phyloP scores from a whole-genome alignment of 257 asterid genomes.

The Anisodus acutangulus region DNA sequence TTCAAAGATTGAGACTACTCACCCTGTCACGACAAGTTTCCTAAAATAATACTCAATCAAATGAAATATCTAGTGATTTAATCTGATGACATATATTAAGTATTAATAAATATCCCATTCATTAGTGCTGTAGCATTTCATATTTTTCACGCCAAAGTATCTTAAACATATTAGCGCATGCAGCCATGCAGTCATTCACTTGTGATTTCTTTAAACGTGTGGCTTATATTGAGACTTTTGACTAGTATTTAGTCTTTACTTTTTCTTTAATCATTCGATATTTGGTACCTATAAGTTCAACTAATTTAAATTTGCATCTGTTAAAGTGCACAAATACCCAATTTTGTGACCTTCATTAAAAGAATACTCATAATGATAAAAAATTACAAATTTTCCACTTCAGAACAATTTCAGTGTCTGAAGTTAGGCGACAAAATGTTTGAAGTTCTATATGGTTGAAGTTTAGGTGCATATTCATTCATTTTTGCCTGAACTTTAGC shows the following conservation, averaged over 20 bases:
- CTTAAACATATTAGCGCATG: constrained; percentile 18
- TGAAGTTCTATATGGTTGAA: background rate
- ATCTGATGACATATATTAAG: background rate
- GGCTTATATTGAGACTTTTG: constrained; percentile 32
- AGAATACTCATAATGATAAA: background rate
- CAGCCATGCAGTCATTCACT: constrained; percentile 5
- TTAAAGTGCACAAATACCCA: background rate
- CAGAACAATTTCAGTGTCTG: background rate
- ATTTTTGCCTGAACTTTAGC: background rate
- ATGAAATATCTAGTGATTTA: constrained; percentile 18
- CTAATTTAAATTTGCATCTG: background rate
- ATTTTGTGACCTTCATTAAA: background rate
- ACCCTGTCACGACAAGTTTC: constrained; percentile 35
- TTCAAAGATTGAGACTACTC: constrained; percentile 42
- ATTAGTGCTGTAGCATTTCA: background rate
- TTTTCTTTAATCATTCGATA: background rate
- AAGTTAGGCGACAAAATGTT: background rate
- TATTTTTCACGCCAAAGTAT: background rate
- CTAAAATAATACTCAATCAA: constrained; percentile 28
- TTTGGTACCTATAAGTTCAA: background rate
- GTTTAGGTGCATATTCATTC: background rate
- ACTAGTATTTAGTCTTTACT: constrained; percentile 40
- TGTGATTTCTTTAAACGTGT: constrained; percentile 33
- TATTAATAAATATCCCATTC: too few relatives aligned
- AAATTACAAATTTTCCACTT: background rate